Evolutionary conservation across 345 rosid genomes (phyloP).

Genomic region (Punica granatum): DNA sequence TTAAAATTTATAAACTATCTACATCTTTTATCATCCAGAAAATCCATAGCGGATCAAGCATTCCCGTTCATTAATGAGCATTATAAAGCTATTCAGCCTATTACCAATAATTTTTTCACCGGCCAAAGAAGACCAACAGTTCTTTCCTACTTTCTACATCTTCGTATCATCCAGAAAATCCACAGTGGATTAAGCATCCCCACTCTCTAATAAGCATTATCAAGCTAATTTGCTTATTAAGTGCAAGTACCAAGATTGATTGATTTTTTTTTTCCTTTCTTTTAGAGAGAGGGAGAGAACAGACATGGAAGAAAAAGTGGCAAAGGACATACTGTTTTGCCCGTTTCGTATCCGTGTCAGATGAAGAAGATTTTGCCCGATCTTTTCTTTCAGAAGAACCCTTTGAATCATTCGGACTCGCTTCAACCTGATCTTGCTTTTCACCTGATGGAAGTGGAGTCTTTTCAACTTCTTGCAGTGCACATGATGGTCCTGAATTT

Average conservation of each 20-base stretch:
- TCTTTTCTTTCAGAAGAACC: conserved; percentile 52
- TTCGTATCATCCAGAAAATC: too few species aligned
- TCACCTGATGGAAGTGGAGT: conserved; percentile 16
- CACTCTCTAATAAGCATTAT: neutral
- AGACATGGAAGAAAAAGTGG: conserved; percentile 12
- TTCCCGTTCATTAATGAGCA: neutral
- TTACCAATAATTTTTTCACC: too few species aligned
- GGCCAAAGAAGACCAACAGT: too few species aligned
- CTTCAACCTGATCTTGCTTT: conserved; percentile 19
- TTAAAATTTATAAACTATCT: neutral
- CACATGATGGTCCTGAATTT: conserved; percentile 14
- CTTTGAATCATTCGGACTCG: conserved; percentile 21
- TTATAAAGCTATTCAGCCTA: neutral
- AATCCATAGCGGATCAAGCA: neutral
- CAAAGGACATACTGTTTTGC: conserved; percentile 77
- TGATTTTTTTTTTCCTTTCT: neutral
- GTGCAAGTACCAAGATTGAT: neutral
- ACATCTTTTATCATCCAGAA: neutral
- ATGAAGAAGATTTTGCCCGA: conserved; percentile 28
- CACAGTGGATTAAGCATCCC: too few species aligned
- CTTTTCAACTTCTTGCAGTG: conserved; percentile 16
- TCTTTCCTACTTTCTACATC: neutral
- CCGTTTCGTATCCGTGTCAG: conserved; percentile 65
- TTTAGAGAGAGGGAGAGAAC: conserved; percentile 5
- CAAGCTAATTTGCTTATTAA: neutral